These are phyloP conservation scores for Aspergillus ochraceus DNA, from an alignment of 2,329 filamentous ascomycete species.

Conservation along the genomic window DNA sequence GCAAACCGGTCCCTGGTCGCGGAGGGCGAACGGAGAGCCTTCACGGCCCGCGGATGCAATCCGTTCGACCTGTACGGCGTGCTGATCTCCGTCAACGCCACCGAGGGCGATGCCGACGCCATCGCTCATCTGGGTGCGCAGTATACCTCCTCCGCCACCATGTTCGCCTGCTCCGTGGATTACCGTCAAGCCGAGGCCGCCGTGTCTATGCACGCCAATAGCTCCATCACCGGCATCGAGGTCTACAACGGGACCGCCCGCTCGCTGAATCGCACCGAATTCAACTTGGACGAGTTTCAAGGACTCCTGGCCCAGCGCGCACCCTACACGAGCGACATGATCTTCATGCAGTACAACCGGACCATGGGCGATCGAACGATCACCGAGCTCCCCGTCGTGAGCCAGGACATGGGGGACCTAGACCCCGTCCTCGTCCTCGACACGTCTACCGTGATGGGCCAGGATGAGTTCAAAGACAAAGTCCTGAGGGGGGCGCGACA, in stretches of 20 bases:
- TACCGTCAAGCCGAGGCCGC: conserved; percentile 30
- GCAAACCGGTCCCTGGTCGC: conserved; percentile 9
- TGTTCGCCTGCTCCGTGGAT: conserved; percentile 34
- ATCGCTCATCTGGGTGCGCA: conserved; percentile 9
- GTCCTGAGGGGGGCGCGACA: conserved; percentile 30
- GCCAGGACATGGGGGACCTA: conserved; percentile 30
- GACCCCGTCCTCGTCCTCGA: conserved; percentile 32
- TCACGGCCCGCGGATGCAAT: conserved; percentile 26
- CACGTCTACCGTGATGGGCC: conserved; percentile 29
- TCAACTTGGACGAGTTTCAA: conserved; percentile 34
- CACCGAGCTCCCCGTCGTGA: conserved; percentile 33
- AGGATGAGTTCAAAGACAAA: conserved; percentile 27
- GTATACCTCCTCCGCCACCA: conserved; percentile 26
- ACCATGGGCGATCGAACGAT: conserved; percentile 27
- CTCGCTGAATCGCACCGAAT: conserved; percentile 20
- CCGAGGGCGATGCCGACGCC: conserved; percentile 7
- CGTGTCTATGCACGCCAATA: conserved; percentile 35
- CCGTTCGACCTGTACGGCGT: conserved; percentile 35
- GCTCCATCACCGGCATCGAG: conserved; percentile 29
- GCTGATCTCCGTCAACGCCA: conserved; percentile 31
- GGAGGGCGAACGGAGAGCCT: conserved; percentile 19
- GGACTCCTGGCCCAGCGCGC: conserved; percentile 30
- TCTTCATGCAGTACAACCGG: conserved; percentile 30
- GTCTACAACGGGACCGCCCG: conserved; percentile 20
- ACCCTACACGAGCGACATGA: conserved; percentile 35